A percentile compares a stretch with the other conserved stretches of the same genome.
Conservation (phyloP, 1,284 basidiomycete species). For the Trichosporon coremiiforme region DNA sequence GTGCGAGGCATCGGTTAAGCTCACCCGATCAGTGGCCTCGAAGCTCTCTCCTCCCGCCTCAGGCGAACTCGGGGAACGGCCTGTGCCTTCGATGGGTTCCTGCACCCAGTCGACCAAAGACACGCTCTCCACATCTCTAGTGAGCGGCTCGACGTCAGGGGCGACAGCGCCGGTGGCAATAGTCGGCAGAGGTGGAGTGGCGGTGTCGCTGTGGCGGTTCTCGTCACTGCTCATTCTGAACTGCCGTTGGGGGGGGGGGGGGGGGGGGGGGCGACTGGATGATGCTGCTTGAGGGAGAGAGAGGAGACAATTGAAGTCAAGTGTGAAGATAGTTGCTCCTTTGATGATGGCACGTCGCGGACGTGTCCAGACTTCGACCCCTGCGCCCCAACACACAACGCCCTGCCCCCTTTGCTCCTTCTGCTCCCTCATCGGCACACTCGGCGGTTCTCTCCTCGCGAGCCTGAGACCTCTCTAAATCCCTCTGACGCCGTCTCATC, state of each 20-base stretch:
- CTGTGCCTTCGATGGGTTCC: background rate
- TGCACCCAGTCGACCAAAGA: background rate
- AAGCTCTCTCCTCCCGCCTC: too few relatives aligned
- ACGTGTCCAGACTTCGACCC: background rate
- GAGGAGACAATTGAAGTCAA: background rate
- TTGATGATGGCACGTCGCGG: too few relatives aligned
- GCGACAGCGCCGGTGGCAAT: background rate
- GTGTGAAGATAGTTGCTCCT: too few relatives aligned
- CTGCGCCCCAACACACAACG: background rate
- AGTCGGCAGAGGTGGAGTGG: background rate
- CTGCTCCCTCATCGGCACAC: background rate
- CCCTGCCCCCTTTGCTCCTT: background rate
- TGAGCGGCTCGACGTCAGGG: background rate
- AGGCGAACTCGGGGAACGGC: too few relatives aligned
- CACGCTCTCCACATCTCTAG: background rate
- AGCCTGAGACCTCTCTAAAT: too few relatives aligned
- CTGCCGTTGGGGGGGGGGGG: too few relatives aligned
- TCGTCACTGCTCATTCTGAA: background rate
- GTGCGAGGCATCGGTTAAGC: too few relatives aligned
- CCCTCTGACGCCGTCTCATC: too few relatives aligned
- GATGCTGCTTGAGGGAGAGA: background rate
- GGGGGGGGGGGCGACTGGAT: too few relatives aligned
- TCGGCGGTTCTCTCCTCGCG: too few relatives aligned
- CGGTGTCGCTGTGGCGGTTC: background rate
- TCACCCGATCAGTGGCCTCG: too few relatives aligned